phyloP scores from a whole-genome alignment of 164 flowering plant genomes.

The Berberis vulgaris region DNA sequence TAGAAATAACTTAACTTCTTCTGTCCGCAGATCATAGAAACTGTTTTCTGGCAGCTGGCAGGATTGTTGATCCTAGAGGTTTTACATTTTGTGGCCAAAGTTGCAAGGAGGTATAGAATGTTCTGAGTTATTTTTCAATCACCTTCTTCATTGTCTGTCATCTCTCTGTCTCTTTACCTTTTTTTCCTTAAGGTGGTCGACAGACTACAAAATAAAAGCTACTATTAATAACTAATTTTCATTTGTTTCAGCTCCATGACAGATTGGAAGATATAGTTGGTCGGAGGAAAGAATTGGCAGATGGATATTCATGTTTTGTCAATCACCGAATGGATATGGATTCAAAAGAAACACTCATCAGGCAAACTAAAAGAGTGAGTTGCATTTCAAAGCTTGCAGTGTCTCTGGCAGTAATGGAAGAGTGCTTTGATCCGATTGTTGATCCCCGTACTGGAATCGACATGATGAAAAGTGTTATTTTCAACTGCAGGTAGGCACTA shows the following conservation, averaged over 20 bases:
- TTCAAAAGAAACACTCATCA: background rate
- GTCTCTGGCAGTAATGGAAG: slow-evolving; percentile 2
- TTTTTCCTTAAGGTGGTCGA: background rate
- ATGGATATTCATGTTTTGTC: slow-evolving; percentile 24
- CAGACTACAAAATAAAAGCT: background rate
- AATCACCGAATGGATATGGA: slow-evolving; percentile 5
- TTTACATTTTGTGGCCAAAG: slow-evolving; percentile 39
- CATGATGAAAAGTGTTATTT: slow-evolving; percentile 2
- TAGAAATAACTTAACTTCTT: background rate
- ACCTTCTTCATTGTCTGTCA: background rate
- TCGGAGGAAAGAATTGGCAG: slow-evolving; percentile 7
- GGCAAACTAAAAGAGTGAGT: slow-evolving; percentile 2
- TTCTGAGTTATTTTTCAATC: background rate
- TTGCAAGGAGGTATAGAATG: slow-evolving; percentile 36
- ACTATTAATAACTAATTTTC: background rate
- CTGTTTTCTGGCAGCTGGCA: slow-evolving; percentile 21
- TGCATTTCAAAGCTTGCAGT: slow-evolving; percentile 5
- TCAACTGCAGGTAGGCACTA: background rate
- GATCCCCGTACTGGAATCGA: slow-evolving; percentile 3
- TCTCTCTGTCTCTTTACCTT: background rate
- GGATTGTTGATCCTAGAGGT: slow-evolving; percentile 8
- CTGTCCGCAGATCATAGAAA: slow-evolving; percentile 35
- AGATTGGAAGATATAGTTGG: slow-evolving; percentile 21
- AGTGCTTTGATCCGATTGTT: background rate
- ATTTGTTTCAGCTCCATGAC: slow-evolving; percentile 5